Evolutionary conservation across 2,329 filamentous ascomycete genomes (phyloP).

Genomic region (Aspergillus tanneri): DNA sequence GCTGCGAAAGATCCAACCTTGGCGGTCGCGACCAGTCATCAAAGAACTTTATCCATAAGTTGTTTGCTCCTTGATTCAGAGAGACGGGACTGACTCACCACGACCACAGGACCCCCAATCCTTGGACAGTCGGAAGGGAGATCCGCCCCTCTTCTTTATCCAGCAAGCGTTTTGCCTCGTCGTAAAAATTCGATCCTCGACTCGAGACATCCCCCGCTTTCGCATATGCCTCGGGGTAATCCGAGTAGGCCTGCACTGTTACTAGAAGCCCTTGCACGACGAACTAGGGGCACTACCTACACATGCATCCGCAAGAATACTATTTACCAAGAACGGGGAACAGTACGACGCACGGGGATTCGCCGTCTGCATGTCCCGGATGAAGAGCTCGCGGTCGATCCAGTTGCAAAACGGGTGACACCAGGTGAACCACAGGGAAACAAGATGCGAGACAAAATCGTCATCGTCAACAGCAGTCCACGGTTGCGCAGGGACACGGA

Average conservation of each 20-base stretch:
- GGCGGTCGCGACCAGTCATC: constrained; percentile 33
- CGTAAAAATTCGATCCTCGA: constrained; percentile 33
- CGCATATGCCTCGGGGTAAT: constrained; percentile 27
- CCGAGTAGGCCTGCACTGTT: constrained; percentile 27
- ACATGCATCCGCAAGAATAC: constrained; percentile 33
- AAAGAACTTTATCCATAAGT: constrained; percentile 24
- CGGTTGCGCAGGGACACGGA: constrained; percentile 27
- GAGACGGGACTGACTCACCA: constrained; percentile 21
- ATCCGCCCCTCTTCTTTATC: constrained; percentile 33
- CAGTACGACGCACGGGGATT: constrained; percentile 29
- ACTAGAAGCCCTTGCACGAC: neutral
- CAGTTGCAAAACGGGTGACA: constrained; percentile 32
- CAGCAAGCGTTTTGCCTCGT: constrained; percentile 33
- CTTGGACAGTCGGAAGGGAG: constrained; percentile 32
- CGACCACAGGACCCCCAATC: constrained; percentile 30
- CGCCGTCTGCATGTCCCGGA: constrained; percentile 35
- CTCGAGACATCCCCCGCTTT: constrained; percentile 19
- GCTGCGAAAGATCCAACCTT: constrained; percentile 30
- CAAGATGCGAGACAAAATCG: constrained; percentile 32
- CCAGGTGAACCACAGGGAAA: constrained; percentile 35
- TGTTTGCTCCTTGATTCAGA: neutral
- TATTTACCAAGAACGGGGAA: constrained; percentile 38
- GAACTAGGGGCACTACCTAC: constrained; percentile 20
- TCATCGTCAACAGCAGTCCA: constrained; percentile 32
- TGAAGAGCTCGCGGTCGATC: constrained; percentile 35